A percentile compares a stretch with the other conserved stretches of the same genome.
These are phyloP conservation scores for Ogataea neopini DNA, from an alignment of 805 yeast species.

Conservation along the genomic window DNA sequence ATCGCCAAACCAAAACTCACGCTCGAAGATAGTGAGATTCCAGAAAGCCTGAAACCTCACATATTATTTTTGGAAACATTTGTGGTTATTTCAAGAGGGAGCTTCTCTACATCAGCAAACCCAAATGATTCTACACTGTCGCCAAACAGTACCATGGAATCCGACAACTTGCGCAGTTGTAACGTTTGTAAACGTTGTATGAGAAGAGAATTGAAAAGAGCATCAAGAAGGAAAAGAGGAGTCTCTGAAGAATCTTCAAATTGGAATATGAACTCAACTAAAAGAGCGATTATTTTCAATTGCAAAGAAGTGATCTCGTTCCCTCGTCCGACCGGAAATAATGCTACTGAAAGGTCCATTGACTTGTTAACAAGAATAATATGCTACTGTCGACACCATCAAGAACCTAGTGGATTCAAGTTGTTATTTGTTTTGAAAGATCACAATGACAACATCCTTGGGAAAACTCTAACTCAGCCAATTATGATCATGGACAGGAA, in stretches of 20 bases:
- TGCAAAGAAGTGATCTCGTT: constrained; percentile 83
- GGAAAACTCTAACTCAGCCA: constrained; percentile 67
- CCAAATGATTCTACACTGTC: constrained; percentile 1
- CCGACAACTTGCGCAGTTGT: constrained; percentile 43
- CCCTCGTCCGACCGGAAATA: constrained; percentile 52
- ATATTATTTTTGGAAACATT: constrained; percentile 73
- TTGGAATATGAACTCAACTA: constrained; percentile 73
- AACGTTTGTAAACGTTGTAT: constrained; percentile 87
- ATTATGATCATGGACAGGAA: constrained; percentile 95
- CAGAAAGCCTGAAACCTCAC: constrained; percentile 50
- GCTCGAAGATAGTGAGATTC: constrained; percentile 49
- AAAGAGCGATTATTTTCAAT: constrained; percentile 87
- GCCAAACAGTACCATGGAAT: constrained; percentile 3
- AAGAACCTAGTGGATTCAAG: constrained; percentile 82
- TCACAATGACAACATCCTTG: constrained; percentile 60
- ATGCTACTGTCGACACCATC: constrained; percentile 95
- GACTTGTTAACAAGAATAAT: constrained; percentile 74
- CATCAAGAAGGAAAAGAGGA: constrained; percentile 87
- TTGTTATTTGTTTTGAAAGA: constrained; percentile 69
- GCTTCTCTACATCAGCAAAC: constrained; percentile 1
- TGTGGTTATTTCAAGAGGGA: constrained; percentile 48
- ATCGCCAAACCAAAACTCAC: constrained; percentile 86
- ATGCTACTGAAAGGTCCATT: constrained; percentile 37
- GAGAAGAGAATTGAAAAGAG: constrained; percentile 90
- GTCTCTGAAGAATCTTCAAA: constrained; percentile 68